phyloP scores from a whole-genome alignment of 2,329 filamentous ascomycete genomes.

The Trichophyton rubrum region DNA sequence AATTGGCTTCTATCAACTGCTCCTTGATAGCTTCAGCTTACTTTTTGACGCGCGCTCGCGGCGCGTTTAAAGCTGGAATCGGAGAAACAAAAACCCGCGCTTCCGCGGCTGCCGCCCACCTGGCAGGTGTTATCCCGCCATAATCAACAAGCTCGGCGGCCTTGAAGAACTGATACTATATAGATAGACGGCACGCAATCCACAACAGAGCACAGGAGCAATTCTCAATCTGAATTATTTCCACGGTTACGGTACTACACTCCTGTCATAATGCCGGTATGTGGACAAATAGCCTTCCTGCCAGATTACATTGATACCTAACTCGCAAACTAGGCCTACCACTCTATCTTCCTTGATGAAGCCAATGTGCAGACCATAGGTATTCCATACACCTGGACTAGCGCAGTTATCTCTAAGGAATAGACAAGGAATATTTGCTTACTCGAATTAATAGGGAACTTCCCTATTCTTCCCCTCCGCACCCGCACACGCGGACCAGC shows the following conservation, averaged over 20 bases:
- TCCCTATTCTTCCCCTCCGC: conserved; percentile 84
- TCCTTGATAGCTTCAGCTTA: background rate
- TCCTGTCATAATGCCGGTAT: background rate
- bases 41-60: background rate
- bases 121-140: background rate
- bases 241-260: background rate
- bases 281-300: background rate
- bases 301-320: background rate
- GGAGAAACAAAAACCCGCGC: background rate
- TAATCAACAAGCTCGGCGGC: background rate
- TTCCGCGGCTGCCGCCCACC: background rate
- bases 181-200: background rate
- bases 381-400: conserved; percentile 20
- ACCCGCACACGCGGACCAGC: conserved; percentile 93
- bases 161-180: background rate
- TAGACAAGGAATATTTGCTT: background rate
- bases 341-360: conserved; percentile 88
- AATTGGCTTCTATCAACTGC: background rate
- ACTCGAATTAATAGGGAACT: conserved; percentile 54
- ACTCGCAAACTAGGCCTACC: conserved; percentile 60
- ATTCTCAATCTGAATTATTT: background rate
- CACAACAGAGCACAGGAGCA: background rate
- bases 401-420: background rate
- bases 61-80: background rate
- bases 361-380: conserved; percentile 54